Conservation (phyloP, 306 rosid species). For the Acacia melanoxylon region DNA sequence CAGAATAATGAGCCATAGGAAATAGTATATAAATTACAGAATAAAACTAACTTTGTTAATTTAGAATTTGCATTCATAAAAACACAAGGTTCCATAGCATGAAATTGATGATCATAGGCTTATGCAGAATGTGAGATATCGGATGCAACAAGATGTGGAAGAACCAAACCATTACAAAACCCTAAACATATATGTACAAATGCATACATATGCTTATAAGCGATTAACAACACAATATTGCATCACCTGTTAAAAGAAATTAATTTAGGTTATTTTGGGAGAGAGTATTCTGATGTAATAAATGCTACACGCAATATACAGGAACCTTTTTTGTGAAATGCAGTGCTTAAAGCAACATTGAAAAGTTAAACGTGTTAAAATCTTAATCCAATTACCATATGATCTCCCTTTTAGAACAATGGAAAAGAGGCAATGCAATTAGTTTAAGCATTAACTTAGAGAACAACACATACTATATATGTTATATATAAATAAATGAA, state of each 20-base stretch:
- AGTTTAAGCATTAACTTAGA: not conserved
- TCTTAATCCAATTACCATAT: not conserved
- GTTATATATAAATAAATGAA: not conserved
- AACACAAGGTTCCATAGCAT: not conserved
- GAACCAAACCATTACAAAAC: conserved; percentile 1
- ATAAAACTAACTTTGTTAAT: not conserved
- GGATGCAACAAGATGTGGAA: not conserved
- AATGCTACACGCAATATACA: not conserved
- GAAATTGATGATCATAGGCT: not conserved
- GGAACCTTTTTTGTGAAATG: not conserved
- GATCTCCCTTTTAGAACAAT: not conserved
- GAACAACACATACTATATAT: not conserved
- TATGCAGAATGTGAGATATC: not conserved
- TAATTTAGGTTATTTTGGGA: not conserved
- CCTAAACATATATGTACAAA: not conserved
- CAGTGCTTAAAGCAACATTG: not conserved
- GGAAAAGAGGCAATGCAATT: not conserved
- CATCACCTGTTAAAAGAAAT: not conserved
- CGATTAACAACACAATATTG: not conserved
- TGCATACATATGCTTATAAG: not conserved
- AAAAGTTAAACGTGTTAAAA: not conserved
- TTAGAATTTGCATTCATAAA: not conserved
- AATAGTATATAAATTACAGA: not conserved
- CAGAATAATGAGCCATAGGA: not conserved
- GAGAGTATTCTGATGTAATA: not conserved